Evolutionary conservation across 2,329 filamentous ascomycete species (phyloP), one percentile per base, ranked within the genome.

Genomic region (Mycocentrospora acerina): DNA sequence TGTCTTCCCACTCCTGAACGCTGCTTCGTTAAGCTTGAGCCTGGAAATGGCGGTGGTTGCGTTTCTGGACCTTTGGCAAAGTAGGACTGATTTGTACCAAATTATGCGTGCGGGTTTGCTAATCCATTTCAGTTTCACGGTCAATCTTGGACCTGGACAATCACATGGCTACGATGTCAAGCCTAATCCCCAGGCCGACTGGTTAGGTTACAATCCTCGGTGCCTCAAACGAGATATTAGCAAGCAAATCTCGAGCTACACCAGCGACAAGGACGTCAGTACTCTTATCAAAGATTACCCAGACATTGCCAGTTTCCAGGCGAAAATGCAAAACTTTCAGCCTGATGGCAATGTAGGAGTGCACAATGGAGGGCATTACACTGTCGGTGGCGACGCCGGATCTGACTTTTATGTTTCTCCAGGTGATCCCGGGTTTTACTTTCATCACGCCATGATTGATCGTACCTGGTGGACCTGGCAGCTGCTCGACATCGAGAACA

Each of bases 391-490:
- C 15, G 70, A 72, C 31, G 62, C 62, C 1, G 69, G 65, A 3
- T 62, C 63, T 8, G 72, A 75, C 52, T 48, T 71, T 10, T 72
- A 67, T 45, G 64, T 66, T 4, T 70, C 66, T 4, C 70, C 73
- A 2, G 26, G 40, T n/a, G 46, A 50, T 16, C 46, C 46, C 3
- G 16, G 15, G 4, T 42, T 42, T 29, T 76, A 60, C 50, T 57
- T 71, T 18, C 71, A 75, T 44, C 73, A 76, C 40, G 62, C 62
- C 4, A 65, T 68, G 54, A 67, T 76, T 24, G 73, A 76, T 47
- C 60, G 69, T 4, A 48, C 66, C 2, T 76, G 66, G 64, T 71
- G 67, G 66, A 69, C 68, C n/a, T 76, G 73, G 73, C 72, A 76
- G 55, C 70, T 67, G 35, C 53, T 68, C 16, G 60, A 73, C 32